Conservation (phyloP, 768 basidiomycete species). For the Coprinopsis cinerea region DNA sequence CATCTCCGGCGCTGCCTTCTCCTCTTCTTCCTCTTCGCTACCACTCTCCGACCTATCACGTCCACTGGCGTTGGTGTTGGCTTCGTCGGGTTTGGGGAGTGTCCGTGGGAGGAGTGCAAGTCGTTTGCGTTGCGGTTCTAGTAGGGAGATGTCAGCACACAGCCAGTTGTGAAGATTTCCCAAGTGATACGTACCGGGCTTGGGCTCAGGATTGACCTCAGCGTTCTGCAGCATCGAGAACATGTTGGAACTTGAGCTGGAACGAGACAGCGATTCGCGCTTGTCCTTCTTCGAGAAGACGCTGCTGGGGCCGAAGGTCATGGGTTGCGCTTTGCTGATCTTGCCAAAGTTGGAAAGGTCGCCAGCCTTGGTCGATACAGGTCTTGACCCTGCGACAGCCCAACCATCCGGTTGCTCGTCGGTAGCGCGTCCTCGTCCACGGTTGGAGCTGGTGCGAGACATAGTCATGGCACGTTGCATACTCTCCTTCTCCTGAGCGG, state of each 20-base stretch:
- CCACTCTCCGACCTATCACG: constrained; percentile 45
- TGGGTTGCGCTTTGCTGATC: constrained; percentile 59
- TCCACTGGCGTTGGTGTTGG: constrained; percentile 34
- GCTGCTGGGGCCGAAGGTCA: constrained; percentile 80
- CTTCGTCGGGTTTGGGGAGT: constrained; percentile 47
- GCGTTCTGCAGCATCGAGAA: constrained; percentile 79
- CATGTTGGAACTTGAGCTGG: constrained; percentile 80
- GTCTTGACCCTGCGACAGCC: constrained; percentile 60
- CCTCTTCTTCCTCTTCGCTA: constrained; percentile 48
- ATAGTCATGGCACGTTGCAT: constrained; percentile 63
- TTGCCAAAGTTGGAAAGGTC: constrained; percentile 87
- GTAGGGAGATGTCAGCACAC: constrained; percentile 2
- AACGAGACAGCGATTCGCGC: constrained; percentile 71
- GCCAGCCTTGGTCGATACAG: constrained; percentile 71
- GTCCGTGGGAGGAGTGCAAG: constrained; percentile 76
- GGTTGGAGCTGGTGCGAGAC: constrained; percentile 87
- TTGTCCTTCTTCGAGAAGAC: constrained; percentile 63
- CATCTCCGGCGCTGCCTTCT: constrained; percentile 41
- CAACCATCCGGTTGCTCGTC: constrained; percentile 77
- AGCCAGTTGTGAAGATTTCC: background rate
- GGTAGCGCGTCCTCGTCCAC: constrained; percentile 67
- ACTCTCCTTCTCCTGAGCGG: constrained; percentile 53
- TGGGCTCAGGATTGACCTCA: constrained; percentile 43
- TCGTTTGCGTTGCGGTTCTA: constrained; percentile 58
- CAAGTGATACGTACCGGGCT: constrained; percentile 38